Evolutionary conservation across 768 basidiomycete species (phyloP).

Genomic region (Nevesoporus exiguus): DNA sequence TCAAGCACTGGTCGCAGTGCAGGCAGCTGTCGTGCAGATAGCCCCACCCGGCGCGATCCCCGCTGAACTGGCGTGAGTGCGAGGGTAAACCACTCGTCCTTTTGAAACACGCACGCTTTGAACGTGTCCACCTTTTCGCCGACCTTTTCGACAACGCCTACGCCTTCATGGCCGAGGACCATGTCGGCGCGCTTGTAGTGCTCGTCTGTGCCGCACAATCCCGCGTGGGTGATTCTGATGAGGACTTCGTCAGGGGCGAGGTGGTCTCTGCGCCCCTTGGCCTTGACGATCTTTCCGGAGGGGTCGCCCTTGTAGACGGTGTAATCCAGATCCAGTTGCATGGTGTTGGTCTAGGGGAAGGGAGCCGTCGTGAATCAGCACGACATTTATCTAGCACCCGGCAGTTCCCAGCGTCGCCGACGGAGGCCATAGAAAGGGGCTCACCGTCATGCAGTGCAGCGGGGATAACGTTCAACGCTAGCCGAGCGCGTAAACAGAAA

Average conservation of each 20-base stretch:
- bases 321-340: slow-evolving; percentile 24
- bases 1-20: slow-evolving; percentile 33
- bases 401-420: no score
- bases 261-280: slow-evolving; percentile 8
- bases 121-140: slow-evolving; percentile 32
- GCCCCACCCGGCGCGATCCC: slow-evolving; percentile 38
- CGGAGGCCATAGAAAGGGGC: no score
- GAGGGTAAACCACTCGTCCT: no score
- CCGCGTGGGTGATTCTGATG: slow-evolving; percentile 32
- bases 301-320: slow-evolving; percentile 31
- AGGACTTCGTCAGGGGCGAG: slow-evolving; percentile 30
- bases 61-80: slow-evolving; percentile 17
- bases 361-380: background rate
- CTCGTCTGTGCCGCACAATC: slow-evolving; percentile 40
- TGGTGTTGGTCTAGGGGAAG: background rate
- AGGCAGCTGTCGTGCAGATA: slow-evolving; percentile 32
- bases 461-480: no score
- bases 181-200: slow-evolving; percentile 32
- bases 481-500: no score
- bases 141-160: slow-evolving; percentile 33
- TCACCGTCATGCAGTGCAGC: no score
- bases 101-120: slow-evolving; percentile 28
- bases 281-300: slow-evolving; percentile 19
- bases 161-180: slow-evolving; percentile 41
- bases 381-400: slow-evolving; percentile 5